phyloP scores from a whole-genome alignment of 2,329 filamentous ascomycete genomes.

The Lachnellula willkommii region DNA sequence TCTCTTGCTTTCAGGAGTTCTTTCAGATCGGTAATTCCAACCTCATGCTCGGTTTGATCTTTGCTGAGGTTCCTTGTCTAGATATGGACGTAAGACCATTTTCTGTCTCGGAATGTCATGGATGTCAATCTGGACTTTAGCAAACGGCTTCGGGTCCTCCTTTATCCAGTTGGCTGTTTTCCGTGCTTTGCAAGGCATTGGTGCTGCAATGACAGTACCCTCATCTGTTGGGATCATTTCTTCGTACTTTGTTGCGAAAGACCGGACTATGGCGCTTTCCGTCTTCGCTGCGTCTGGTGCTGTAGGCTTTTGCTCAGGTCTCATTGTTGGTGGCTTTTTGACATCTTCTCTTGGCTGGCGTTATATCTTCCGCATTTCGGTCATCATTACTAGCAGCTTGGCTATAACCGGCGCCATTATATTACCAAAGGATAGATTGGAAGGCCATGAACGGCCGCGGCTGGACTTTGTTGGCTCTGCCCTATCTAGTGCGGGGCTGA shows the following conservation, averaged over 20 bases:
- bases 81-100: constrained; percentile 36
- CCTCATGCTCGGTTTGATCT: too few relatives aligned
- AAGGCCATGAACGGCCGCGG: constrained; percentile 31
- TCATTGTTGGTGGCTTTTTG: constrained; percentile 37
- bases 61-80: constrained; percentile 1
- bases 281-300: constrained; percentile 37
- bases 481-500: constrained; percentile 38
- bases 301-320: constrained; percentile 37
- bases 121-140: constrained; percentile 34
- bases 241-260: constrained; percentile 36
- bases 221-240: constrained; percentile 43
- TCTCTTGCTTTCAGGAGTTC: constrained; percentile 31
- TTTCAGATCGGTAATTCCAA: constrained; percentile 26
- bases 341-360: constrained; percentile 36
- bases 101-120: constrained; percentile 35
- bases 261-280: constrained; percentile 36
- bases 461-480: constrained; percentile 39
- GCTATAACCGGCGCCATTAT: constrained; percentile 32
- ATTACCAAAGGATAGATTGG: constrained; percentile 35
- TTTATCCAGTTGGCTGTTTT: constrained; percentile 40
- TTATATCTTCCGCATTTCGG: constrained; percentile 36
- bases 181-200: constrained; percentile 43
- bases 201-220: constrained; percentile 42
- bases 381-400: constrained; percentile 31
- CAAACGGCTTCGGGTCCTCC: constrained; percentile 36